Conservation (phyloP, 2,329 filamentous ascomycete species). For the Aspergillus sp. region DNA sequence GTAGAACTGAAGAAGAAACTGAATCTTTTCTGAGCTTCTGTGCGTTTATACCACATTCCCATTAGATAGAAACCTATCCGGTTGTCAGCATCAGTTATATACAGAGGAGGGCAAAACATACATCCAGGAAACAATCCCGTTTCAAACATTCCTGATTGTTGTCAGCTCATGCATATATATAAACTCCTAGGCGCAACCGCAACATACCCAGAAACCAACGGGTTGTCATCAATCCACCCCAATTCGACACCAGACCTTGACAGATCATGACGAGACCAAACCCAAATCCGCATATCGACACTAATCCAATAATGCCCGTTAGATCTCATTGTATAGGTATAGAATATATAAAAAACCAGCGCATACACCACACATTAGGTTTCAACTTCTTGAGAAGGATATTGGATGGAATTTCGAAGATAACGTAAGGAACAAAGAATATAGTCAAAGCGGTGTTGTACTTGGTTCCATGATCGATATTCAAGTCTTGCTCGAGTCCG, state of each 20-base stretch:
- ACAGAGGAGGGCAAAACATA: constrained; percentile 28
- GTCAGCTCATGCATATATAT: background rate
- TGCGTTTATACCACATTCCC: constrained; percentile 77
- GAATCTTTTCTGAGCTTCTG: constrained; percentile 86
- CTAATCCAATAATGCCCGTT: constrained; percentile 16
- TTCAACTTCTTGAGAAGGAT: constrained; percentile 64
- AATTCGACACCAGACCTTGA: constrained; percentile 75
- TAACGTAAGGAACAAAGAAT: constrained; percentile 75
- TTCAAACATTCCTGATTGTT: constrained; percentile 55
- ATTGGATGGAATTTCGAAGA: constrained; percentile 64
- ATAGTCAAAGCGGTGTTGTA: constrained; percentile 76
- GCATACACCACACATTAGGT: constrained; percentile 61
- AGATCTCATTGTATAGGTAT: background rate
- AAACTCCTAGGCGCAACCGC: background rate
- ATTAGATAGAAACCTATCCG: constrained; percentile 56
- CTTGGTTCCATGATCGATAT: constrained; percentile 48
- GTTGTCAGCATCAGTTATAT: background rate
- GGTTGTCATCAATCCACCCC: constrained; percentile 69
- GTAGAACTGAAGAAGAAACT: constrained; percentile 85
- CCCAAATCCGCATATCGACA: constrained; percentile 76
- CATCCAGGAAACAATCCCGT: constrained; percentile 68
- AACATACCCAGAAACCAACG: constrained; percentile 71
- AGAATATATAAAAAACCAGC: background rate
- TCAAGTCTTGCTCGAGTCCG: constrained; percentile 58
- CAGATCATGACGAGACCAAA: constrained; percentile 72